Evolutionary conservation across 108 stramenopile genomes (phyloP).

Genomic region (Schizochytrium sp.): DNA sequence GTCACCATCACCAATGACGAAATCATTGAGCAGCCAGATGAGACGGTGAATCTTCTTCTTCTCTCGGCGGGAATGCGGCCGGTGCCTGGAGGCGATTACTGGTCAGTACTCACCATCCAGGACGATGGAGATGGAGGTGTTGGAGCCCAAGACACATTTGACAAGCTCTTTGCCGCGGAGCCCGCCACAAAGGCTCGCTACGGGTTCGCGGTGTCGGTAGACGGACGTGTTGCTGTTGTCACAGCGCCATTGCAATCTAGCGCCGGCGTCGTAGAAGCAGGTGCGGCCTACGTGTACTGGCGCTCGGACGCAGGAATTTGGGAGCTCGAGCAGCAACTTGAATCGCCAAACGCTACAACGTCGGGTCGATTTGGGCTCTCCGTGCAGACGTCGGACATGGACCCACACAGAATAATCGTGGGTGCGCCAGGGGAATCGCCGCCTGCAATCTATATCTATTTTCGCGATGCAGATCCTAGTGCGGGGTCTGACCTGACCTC

Average conservation of each 20-base stretch:
- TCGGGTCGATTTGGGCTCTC: background rate
- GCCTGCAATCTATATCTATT: background rate
- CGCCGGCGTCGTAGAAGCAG: background rate
- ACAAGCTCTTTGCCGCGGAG: background rate
- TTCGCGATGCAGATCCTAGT: background rate
- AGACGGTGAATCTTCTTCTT: slow-evolving; percentile 48
- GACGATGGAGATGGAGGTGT: slow-evolving; percentile 53
- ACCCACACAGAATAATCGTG: background rate
- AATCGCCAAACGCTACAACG: background rate
- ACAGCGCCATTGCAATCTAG: background rate
- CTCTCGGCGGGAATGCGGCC: slow-evolving; percentile 63
- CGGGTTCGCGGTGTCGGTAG: background rate
- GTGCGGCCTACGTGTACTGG: slow-evolving; percentile 1
- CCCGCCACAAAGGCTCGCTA: background rate
- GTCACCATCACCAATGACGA: slow-evolving; percentile 53
- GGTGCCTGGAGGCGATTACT: slow-evolving; percentile 50
- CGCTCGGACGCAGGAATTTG: background rate
- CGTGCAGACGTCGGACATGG: background rate
- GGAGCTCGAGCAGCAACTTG: background rate
- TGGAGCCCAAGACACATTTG: background rate
- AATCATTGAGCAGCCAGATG: slow-evolving; percentile 57
- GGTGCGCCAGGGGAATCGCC: background rate
- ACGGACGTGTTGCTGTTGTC: background rate
- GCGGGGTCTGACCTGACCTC: background rate
- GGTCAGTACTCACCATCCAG: slow-evolving; percentile 39